Evolutionary conservation across 176 grass and related monocot genomes (phyloP).

Genomic region (Triticum monococcum): DNA sequence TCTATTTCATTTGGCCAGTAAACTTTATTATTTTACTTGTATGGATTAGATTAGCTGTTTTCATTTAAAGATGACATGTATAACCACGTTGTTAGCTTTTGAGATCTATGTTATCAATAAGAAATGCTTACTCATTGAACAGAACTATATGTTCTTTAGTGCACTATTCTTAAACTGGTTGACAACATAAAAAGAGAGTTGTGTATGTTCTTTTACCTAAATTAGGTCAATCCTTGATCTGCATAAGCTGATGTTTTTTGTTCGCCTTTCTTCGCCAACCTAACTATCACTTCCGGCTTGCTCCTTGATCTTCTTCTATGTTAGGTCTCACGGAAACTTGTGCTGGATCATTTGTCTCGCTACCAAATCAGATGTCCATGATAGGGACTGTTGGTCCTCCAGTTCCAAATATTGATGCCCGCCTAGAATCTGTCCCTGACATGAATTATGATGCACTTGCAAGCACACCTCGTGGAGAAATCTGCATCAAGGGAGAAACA

Average conservation of each 20-base stretch:
- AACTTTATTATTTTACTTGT: slow-evolving; percentile 1
- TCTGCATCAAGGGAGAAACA: slow-evolving; percentile 76
- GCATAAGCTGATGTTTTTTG: neutral
- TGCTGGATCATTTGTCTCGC: slow-evolving; percentile 68
- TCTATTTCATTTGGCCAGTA: slow-evolving; percentile 1
- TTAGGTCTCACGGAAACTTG: slow-evolving; percentile 86
- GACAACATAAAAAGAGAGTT: neutral
- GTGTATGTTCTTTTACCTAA: slow-evolving; percentile 19
- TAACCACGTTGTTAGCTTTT: neutral
- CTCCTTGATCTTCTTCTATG: slow-evolving; percentile 25
- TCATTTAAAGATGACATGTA: slow-evolving; percentile 1
- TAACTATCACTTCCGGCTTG: slow-evolving; percentile 8
- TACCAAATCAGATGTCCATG: slow-evolving; percentile 86
- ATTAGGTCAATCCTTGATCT: neutral
- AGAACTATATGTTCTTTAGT: neutral
- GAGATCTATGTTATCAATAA: neutral
- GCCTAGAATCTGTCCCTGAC: slow-evolving; percentile 73
- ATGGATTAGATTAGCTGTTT: neutral
- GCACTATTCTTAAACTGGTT: slow-evolving; percentile 27
- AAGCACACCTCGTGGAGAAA: slow-evolving; percentile 60
- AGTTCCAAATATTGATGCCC: slow-evolving; percentile 74
- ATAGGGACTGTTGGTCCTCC: slow-evolving; percentile 80
- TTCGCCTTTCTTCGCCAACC: neutral
- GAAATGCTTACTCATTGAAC: neutral
- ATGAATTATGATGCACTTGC: slow-evolving; percentile 83